Evolutionary conservation across 2,329 filamentous ascomycete species (phyloP).

Genomic region (Fusarium paranaense): DNA sequence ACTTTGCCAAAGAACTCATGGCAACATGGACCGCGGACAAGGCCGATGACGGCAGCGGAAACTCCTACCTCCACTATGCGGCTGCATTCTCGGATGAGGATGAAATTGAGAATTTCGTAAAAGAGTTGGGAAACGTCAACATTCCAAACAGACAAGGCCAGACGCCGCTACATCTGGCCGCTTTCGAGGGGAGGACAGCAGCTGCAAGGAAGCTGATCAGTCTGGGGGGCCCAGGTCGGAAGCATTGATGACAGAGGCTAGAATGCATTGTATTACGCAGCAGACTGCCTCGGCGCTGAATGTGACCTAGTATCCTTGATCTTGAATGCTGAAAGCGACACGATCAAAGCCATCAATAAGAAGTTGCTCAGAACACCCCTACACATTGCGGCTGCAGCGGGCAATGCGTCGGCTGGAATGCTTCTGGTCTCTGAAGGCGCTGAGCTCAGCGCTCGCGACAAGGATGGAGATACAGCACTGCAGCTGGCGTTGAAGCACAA

Average conservation of each 20-base stretch:
- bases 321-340: not conserved
- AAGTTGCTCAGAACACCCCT: not conserved
- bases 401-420: not conserved
- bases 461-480: not conserved
- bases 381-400: not conserved
- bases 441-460: not conserved
- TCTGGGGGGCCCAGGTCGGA: not conserved
- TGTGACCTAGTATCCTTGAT: not conserved
- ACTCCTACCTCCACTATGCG: not conserved
- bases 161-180: not conserved
- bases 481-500: not conserved
- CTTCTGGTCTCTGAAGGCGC: not conserved
- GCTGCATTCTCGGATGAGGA: not conserved
- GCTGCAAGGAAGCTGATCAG: not conserved
- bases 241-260: not conserved
- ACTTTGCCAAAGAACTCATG: not conserved
- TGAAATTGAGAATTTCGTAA: not conserved
- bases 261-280: not conserved
- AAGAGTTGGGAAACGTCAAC: not conserved
- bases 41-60: not conserved
- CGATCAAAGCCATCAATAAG: not conserved
- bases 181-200: not conserved
- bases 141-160: not conserved
- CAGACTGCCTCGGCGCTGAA: not conserved
- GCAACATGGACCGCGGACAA: not conserved